These are phyloP conservation scores for Mycena crocata DNA, from an alignment of 768 basidiomycete species.

Conservation along the genomic window DNA sequence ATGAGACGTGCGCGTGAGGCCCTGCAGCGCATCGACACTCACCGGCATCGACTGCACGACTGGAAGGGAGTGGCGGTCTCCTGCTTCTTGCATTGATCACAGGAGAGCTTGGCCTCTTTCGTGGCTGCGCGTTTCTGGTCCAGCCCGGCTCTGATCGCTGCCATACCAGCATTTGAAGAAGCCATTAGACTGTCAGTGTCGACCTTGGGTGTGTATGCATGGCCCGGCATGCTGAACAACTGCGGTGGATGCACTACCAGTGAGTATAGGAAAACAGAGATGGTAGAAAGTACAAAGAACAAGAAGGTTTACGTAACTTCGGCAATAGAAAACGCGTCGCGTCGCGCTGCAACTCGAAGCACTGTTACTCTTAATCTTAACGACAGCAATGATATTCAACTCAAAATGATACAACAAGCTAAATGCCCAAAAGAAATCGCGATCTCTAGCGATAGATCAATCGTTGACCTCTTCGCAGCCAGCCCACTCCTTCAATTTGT, in stretches of 20 bases:
- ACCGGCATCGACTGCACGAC: constrained; percentile 28
- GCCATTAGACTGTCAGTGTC: neutral
- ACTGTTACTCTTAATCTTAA: too few species aligned
- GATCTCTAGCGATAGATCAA: too few species aligned
- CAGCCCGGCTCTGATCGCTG: constrained; percentile 11
- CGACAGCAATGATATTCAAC: too few species aligned
- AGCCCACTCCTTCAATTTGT: neutral
- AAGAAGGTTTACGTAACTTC: too few species aligned
- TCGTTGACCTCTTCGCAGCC: neutral
- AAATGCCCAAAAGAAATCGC: too few species aligned
- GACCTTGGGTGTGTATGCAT: constrained; percentile 3
- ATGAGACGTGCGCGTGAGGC: neutral
- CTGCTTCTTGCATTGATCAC: constrained; percentile 20
- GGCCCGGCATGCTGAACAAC: too few species aligned
- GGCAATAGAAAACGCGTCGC: too few species aligned
- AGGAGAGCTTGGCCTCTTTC: constrained; percentile 22
- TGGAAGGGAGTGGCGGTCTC: constrained; percentile 16
- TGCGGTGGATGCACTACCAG: too few species aligned
- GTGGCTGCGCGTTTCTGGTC: constrained; percentile 17
- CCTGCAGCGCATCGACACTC: neutral
- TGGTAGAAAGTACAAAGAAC: too few species aligned
- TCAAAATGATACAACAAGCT: too few species aligned
- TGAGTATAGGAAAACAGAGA: too few species aligned
- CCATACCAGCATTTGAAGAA: constrained; percentile 3
- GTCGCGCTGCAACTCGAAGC: too few species aligned